Base-by-base conservation (phyloP, 305 asterid species). In the Solanum hybrid region DNA sequence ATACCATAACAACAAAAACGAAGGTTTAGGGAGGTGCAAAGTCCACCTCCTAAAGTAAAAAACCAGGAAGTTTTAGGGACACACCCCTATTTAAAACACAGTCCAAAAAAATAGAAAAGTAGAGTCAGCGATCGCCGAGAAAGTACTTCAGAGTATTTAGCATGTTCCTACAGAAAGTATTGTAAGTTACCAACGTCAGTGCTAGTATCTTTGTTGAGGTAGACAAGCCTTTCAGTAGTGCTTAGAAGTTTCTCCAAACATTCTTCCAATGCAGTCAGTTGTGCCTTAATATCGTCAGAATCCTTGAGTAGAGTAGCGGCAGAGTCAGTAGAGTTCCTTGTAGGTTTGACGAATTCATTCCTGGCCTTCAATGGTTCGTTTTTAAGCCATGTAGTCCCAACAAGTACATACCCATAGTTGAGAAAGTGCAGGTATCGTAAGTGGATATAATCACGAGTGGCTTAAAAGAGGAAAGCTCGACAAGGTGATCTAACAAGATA, bases 391-490 rank as follows among this genome's bases (percentile, higher is more conserved):
- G 31, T 11, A 2, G 2, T 20, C 0, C 31, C 78, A 26, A 72
- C 32, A 1, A 72, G 4, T 1, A 26, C 7, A 12, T 72, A 1
- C 32, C 32, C 78, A 72, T 26, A 7, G 1, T 26, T 4, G 20
- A 5, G 17, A 26, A 72, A 1, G 33, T 72, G 2, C 4, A 1
- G 1, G 17, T 24, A 3, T 72, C 17, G 1, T 72, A 26, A 0
- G 33, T 72, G 4, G 78, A 0, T 1, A 26, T 0, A 3, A 72
- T 26, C 14, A 5, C 32, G 1, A 26, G 17, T 1, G 17, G 17
- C 3, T 72, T 72, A 1, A 26, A 72, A 12, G 1, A 5, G 9
- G 17, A 72, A 6, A 72, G 32, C 2, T 26, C 33, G 4, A 72
- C 9, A 11, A 24, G 78, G 0, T 6, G 15, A 2, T 72, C 2